A percentile compares a stretch with the other conserved stretches of the same genome.
Conservation (phyloP, 208 protist genomes). For the Crithidia fasciculata region DNA sequence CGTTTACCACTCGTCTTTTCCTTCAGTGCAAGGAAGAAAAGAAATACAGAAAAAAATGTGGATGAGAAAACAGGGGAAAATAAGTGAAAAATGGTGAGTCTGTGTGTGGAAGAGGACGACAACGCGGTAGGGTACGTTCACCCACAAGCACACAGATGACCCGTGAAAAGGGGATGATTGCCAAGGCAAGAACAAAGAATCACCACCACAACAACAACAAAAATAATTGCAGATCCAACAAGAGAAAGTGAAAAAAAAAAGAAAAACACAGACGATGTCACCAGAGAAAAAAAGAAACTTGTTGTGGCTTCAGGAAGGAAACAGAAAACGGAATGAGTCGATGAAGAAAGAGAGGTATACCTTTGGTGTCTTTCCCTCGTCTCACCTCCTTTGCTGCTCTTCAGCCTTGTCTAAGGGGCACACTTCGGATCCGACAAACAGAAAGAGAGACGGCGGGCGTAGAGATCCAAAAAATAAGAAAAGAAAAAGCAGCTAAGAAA, state of each 20-base stretch:
- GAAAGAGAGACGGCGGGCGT: not conserved
- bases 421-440: not conserved
- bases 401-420: too few species aligned
- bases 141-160: too few species aligned
- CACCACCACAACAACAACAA: not conserved
- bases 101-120: not conserved
- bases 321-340: not conserved
- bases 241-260: not conserved
- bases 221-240: not conserved
- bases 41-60: not conserved
- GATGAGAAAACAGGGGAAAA: not conserved
- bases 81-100: too few species aligned
- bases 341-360: not conserved
- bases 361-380: not conserved
- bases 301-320: not conserved
- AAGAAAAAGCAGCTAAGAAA: not conserved
- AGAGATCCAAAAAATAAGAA: not conserved
- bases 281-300: constrained; percentile 1
- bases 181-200: not conserved
- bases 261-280: not conserved
- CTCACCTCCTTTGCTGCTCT: too few species aligned
- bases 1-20: not conserved
- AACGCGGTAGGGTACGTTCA: too few species aligned
- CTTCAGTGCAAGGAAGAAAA: not conserved
- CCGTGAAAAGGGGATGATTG: not conserved